phyloP scores from a whole-genome alignment of 2,329 filamentous ascomycete species.

The Dactylellina haptotyla region DNA sequence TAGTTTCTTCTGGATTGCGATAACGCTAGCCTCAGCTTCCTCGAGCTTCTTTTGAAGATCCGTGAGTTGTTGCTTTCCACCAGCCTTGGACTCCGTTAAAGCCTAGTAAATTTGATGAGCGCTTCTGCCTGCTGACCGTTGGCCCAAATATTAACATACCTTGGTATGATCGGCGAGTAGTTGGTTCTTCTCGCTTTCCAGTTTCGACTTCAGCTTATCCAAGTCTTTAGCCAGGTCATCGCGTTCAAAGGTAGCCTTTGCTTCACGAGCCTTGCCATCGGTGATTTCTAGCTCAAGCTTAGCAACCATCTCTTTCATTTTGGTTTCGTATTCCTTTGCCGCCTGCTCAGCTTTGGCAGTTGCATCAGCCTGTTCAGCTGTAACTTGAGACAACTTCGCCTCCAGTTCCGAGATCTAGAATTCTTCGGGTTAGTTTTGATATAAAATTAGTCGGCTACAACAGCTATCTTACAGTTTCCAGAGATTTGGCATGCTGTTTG shows the following conservation, averaged over 20 bases:
- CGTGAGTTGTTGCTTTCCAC: conserved; percentile 30
- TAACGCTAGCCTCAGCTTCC: background rate
- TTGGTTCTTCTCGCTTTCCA: conserved; percentile 40
- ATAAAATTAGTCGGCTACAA: background rate
- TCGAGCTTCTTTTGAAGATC: conserved; percentile 32
- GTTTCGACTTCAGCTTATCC: conserved; percentile 25
- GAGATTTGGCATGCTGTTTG: conserved; percentile 20
- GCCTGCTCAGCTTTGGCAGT: conserved; percentile 24
- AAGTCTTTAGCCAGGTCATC: conserved; percentile 36
- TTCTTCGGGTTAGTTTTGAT: background rate
- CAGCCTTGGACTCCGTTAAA: conserved; percentile 34
- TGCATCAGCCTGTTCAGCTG: background rate
- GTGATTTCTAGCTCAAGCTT: conserved; percentile 24
- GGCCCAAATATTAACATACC: background rate
- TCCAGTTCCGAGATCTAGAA: conserved; percentile 28
- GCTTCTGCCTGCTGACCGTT: background rate
- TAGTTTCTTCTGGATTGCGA: background rate
- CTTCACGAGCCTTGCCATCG: conserved; percentile 26
- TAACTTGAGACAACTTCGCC: conserved; percentile 28
- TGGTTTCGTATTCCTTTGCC: conserved; percentile 25
- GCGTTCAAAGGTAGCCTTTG: conserved; percentile 14
- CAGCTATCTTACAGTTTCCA: conserved; percentile 22
- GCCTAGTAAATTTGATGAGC: conserved; percentile 24
- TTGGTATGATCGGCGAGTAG: conserved; percentile 34
- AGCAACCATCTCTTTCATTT: conserved; percentile 27